Evolutionary conservation across 2,329 filamentous ascomycete species (phyloP).

Genomic region (Claviceps maximensis): DNA sequence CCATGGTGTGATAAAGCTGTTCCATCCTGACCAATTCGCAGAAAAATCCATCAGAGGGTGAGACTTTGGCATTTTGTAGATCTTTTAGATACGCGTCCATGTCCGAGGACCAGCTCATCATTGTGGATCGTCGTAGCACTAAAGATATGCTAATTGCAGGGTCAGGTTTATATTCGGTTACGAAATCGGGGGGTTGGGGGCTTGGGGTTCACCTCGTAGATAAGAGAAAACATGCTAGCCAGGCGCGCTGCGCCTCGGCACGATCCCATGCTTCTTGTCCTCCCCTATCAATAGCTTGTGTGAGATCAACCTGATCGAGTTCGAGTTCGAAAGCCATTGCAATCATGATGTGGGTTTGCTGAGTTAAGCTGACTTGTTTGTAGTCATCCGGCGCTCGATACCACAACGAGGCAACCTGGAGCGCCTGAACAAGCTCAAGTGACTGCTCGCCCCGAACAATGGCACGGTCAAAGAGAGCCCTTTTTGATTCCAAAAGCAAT

Average conservation of each 20-base stretch:
- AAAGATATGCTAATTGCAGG: not conserved
- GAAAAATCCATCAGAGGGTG: conserved; percentile 3
- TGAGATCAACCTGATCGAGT: not conserved
- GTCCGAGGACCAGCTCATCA: conserved; percentile 1
- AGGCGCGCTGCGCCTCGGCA: conserved; percentile 2
- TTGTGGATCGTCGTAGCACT: not conserved
- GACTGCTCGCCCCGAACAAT: conserved; percentile 2
- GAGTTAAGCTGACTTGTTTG: not conserved
- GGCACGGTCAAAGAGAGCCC: not conserved
- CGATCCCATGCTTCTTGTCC: not conserved
- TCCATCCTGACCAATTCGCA: conserved; percentile 3
- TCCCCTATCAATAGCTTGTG: not conserved
- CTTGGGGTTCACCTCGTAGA: conserved; percentile 2
- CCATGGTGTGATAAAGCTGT: not conserved
- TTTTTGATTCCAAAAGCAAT: not conserved
- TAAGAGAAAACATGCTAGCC: conserved; percentile 3
- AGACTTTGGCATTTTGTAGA: not conserved
- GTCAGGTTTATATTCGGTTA: not conserved
- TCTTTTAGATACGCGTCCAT: not conserved
- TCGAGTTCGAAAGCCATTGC: not conserved
- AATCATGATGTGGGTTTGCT: not conserved
- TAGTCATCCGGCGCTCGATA: not conserved
- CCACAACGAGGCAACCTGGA: conserved; percentile 2
- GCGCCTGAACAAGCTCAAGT: conserved; percentile 3
- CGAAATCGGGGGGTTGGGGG: no score